Base-by-base conservation (phyloP, 768 basidiomycete genomes). In the Punctularia strigosozonata region DNA sequence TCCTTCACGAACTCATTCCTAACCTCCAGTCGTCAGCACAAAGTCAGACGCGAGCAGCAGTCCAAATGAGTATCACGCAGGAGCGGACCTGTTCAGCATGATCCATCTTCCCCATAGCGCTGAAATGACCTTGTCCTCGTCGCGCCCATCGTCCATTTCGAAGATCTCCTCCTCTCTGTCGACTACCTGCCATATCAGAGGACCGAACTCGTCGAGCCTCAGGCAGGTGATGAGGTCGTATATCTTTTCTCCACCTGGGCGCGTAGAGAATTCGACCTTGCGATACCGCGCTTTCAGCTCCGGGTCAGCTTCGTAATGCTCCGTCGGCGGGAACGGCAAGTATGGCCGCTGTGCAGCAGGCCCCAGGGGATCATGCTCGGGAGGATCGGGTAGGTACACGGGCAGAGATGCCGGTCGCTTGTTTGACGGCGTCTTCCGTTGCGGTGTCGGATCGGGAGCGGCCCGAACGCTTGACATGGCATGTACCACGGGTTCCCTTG, bases 41-140 rank as follows among this genome's bases (percentile, higher is more conserved):
- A 21, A 32, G 15, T 25, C 6, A 25, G 28, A 37, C 5, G 42
- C 19, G 18, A 17, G 25, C 24, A 25, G 23, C 23, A 6, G 6
- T 26, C 15, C 26, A 40, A 8, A 15, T 34, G 28, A 25, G 15
- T 18, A 28, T 5, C 15, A 25, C 6, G 12, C n/a, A 36, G 15
- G 5, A 12, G 37, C 62, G 36, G 36, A 77, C 79, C 72, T 58
- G 48, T 81, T 68, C 23, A 77, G 52, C 37, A 76, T 55, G 3
- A 85, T 80, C 82, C 82, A 87, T 37, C 85, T 53, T 10, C 63
- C 73, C 84, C 84, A 87, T 10, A 87, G 57, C 4, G 82, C 80
- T 40, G 75, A 72, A 64, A 88, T 80, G 5, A 85, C 75, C 53
- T 87, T 88, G 42, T 80, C 74, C 44, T 85, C 80, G 41, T 84